These are phyloP conservation scores for Chenopodium suecicum DNA, from an alignment of 148 eudicot species.

Conservation along the genomic window DNA sequence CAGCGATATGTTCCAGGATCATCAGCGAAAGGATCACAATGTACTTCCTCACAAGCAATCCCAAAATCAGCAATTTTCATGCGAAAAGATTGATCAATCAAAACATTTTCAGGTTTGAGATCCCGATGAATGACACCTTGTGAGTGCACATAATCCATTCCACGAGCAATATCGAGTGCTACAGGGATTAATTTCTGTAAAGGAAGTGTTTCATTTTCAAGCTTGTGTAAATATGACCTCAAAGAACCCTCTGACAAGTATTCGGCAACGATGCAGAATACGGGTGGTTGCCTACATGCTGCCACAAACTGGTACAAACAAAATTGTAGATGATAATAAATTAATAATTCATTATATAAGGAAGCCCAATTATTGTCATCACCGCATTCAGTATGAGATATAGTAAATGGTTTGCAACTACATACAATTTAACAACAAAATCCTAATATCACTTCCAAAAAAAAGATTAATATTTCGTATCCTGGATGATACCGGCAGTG, in stretches of 20 bases:
- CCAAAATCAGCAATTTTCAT: constrained; percentile 95
- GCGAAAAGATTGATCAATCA: constrained; percentile 58
- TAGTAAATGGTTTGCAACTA: not conserved
- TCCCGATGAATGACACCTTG: constrained; percentile 94
- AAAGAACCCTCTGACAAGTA: constrained; percentile 80
- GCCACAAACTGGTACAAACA: constrained; percentile 64
- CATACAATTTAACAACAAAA: not conserved
- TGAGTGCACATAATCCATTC: constrained; percentile 89
- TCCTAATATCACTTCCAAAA: not conserved
- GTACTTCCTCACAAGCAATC: constrained; percentile 80
- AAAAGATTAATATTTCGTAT: not conserved
- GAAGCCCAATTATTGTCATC: not conserved
- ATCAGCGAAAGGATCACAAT: constrained; percentile 71
- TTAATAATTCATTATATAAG: not conserved
- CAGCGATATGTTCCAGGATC: constrained; percentile 96
- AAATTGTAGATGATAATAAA: not conserved
- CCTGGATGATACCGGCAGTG: not conserved
- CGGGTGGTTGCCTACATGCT: constrained; percentile 79
- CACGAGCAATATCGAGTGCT: constrained; percentile 82
- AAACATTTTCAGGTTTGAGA: constrained; percentile 84
- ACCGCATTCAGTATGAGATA: not conserved
- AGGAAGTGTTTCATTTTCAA: constrained; percentile 60
- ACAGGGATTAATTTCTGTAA: constrained; percentile 47
- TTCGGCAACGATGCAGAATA: constrained; percentile 69
- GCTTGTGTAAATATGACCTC: constrained; percentile 83